These are phyloP conservation scores for Reticulascus tulasneorum DNA, from an alignment of 2,329 filamentous ascomycete genomes.

Conservation along the genomic window DNA sequence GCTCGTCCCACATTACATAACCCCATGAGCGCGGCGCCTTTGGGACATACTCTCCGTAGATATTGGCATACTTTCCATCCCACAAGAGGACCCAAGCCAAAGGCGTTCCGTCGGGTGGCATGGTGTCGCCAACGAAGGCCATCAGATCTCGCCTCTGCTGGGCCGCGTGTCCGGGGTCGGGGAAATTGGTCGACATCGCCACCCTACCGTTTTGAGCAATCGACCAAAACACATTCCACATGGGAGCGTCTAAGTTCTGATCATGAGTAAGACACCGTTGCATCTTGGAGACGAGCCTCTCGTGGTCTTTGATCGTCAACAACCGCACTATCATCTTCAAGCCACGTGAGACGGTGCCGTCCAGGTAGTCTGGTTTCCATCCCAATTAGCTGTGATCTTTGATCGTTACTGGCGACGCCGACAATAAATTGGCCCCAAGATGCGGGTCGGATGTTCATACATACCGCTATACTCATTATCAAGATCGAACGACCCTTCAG, in stretches of 20 bases:
- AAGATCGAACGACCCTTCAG: background rate
- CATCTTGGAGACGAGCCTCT: background rate
- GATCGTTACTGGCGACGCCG: no score
- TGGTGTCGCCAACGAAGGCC: background rate
- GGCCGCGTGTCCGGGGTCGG: background rate
- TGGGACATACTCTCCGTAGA: background rate
- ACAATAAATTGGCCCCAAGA: no score
- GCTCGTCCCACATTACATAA: constrained; percentile 2
- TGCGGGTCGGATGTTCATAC: no score
- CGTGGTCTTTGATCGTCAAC: background rate
- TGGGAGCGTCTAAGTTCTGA: background rate
- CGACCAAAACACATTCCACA: background rate
- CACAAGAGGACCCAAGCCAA: constrained; percentile 1
- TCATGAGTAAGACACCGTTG: background rate
- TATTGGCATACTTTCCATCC: background rate
- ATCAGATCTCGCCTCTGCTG: background rate
- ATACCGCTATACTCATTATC: background rate
- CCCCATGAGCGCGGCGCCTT: background rate
- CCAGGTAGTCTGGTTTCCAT: background rate
- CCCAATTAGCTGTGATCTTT: no score
- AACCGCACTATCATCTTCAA: background rate
- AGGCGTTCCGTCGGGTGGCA: background rate
- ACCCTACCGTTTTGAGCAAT: background rate
- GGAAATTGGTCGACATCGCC: background rate
- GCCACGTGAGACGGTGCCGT: background rate